Evolutionary conservation across 2,329 filamentous ascomycete species (phyloP), one percentile per base, ranked within the genome.

Genomic region (Penicillium expansum): DNA sequence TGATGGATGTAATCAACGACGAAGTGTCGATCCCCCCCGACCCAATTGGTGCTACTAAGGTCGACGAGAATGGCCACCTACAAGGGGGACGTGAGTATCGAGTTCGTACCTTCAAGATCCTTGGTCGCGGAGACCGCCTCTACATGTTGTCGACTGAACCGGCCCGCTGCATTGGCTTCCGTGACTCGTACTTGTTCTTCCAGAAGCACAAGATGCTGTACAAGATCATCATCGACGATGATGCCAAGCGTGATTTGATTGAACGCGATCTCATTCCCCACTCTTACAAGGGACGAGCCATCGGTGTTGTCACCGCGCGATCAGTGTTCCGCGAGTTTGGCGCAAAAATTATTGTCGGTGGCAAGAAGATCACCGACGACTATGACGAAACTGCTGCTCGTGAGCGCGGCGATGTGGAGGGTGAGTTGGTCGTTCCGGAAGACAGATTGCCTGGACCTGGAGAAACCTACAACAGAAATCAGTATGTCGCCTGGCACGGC

Each of bases 81-180:
- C 82, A 87, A 61, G 94, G 86, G 29, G 92, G 88, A 5, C 86
- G 94, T 66, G 91, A 97, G 69, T 99, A 99, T 74, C 88, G 94
- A 29, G 96, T 96, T 70, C 89, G 94, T 59, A 96, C 93, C 1
- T 99, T 99, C 74, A 96, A 89, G 8, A 89, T 99, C 62, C 82
- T 86, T 18, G 92, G 91, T 53, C 86, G 92, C 62, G 92, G 89
- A 37, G 84, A 93, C 48, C 82, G 92, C 55, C 85, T 96, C 11
- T 99, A 99, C 84, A 99, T 99, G 94, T 79, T 99, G 76, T 97
- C 94, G 3, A 99, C 94, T 5, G 94, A 99, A 71, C 95, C 94
- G 5, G 94, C 94, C 24, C 89, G 94, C 63, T 97, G 94, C 69
- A 92, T 96, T 54, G 94, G 94, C 16, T 99, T 99, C 82, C 85